phyloP scores from a whole-genome alignment of 371 early-diverging fungal species.

The Mortierella sp. region DNA sequence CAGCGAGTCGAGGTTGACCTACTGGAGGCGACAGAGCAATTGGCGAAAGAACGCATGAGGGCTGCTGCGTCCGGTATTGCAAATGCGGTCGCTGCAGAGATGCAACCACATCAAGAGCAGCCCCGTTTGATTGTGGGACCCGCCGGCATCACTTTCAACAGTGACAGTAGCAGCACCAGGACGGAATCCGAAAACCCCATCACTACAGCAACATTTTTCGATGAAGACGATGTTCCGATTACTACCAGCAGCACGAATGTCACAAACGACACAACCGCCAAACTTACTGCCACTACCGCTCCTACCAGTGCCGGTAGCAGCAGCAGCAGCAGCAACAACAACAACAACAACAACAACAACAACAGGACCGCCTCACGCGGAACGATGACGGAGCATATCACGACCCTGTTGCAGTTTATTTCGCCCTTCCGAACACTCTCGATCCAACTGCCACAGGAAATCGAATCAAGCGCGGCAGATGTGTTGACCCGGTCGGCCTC shows the following conservation, averaged over 20 bases:
- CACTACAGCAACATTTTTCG: no score
- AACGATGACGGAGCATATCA: conserved; percentile 42
- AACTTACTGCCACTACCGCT: neutral
- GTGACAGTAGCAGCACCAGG: neutral
- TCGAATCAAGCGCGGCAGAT: conserved; percentile 44
- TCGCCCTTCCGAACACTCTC: conserved; percentile 56
- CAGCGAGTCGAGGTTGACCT: conserved; percentile 55
- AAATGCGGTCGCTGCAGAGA: neutral
- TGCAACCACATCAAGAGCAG: neutral
- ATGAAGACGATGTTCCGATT: no score
- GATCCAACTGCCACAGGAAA: conserved; percentile 57
- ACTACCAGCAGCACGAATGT: neutral
- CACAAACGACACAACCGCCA: neutral
- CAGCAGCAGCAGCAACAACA: neutral
- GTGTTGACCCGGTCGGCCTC: conserved; percentile 32
- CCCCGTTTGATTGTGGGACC: neutral
- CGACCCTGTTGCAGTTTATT: conserved; percentile 33
- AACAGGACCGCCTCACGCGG: conserved; percentile 10
- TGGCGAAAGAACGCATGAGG: conserved; percentile 25
- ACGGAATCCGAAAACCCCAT: neutral
- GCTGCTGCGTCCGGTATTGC: neutral
- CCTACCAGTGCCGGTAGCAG: neutral
- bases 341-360: conserved; percentile 1
- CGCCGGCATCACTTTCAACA: neutral
- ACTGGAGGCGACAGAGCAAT: conserved; percentile 36